Base-by-base conservation (phyloP, 352 stramenopile species). In the Detonula confervacea region DNA sequence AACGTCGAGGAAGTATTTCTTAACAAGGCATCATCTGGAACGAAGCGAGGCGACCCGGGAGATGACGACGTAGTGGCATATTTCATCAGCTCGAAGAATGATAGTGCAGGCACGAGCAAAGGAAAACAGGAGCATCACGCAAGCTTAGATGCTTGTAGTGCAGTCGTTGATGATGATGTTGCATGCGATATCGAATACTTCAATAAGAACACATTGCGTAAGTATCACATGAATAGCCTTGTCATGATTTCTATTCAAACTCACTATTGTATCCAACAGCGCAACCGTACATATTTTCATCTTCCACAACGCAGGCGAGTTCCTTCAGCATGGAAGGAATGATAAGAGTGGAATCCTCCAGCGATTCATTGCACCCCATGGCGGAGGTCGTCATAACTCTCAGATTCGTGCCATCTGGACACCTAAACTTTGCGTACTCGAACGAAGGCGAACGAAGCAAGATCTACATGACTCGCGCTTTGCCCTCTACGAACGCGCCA, bases 1-100 rank as follows among this genome's bases (percentile, higher is more conserved):
- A 97, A 97, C 54, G 98, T 98, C 63, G 95, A 98, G 74, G 95
- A 98, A 61, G 91, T 92, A 56, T 97, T 98, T 83, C 95, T 92
- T 16, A 97, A 96, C 56, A 94, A 95, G 46, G 89, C 91, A 67
- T 83, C 65, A 14, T 61, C 46, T 67, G n/a, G n/a, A n/a, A n/a
- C n/a, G n/a, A n/a, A n/a, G n/a, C 12, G 30, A 42, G 30, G 52
- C 2, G 51, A 64, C 8, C 20, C 69, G 4, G 56, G 63, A 51
- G 68, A 81, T 20, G 90, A 90, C 30, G 95, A 98, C 75, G 96
- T 98, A 37, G 90, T 98, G 12, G 96, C 95, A 5, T 96, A 96
- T 73, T 98, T 97, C 66, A 93, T 98, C 39, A 92, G 27, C 46
- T 74, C 67, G 30, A 74, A 68, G 24, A 72, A 52, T 60, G 54